Evolutionary conservation across 2,329 filamentous ascomycete species (phyloP), one percentile per base, ranked within the genome.

Genomic region (Elsinoe ampelina): DNA sequence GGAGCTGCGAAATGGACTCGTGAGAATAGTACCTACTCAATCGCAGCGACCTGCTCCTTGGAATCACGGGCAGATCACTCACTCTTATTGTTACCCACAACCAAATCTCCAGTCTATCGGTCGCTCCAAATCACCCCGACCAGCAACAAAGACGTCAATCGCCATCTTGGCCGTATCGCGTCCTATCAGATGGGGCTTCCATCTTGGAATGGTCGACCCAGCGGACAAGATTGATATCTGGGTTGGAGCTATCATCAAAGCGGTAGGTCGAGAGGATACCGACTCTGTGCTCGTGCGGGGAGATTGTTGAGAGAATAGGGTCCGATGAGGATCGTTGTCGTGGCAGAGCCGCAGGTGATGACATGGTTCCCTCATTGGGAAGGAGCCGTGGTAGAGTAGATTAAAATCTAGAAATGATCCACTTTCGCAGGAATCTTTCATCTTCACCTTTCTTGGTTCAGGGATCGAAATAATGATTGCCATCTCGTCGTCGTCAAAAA

Each of bases 141-240:
- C 15, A 52, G 48, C 32, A 39, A n/a, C 30, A 26, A 52, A 52
- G 48, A 52, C 48, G 48, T 52, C 48, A 52, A 39, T 52, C 48
- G 19, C 19, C 32, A 36, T 52, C 48, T 52, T 39, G 48, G 48
- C 32, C 48, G 34, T 39, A 52, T 52, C 48, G 48, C 26, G 19
- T 52, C 48, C 48, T 52, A 52, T 52, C 48, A 39, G 17, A 38
- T 36, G 2, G 48, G 30, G 34, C 8, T 11, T 12, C 19, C 20
- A 48, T 35, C 43, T 15, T n/a, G 17, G 32, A 26, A 22, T 22
- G 20, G 5, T 34, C 20, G n/a, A 17, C 15, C 43, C 43, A 32
- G 43, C 30, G 30, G n/a, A 22, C 22, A 35, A 50, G 45, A 50
- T 8, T 34, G 45, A 34, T 19, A 50, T 50, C 45, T 34, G 5